Evolutionary conservation across 2,329 filamentous ascomycete species (phyloP).

Genomic region (Sporothrix protearum): DNA sequence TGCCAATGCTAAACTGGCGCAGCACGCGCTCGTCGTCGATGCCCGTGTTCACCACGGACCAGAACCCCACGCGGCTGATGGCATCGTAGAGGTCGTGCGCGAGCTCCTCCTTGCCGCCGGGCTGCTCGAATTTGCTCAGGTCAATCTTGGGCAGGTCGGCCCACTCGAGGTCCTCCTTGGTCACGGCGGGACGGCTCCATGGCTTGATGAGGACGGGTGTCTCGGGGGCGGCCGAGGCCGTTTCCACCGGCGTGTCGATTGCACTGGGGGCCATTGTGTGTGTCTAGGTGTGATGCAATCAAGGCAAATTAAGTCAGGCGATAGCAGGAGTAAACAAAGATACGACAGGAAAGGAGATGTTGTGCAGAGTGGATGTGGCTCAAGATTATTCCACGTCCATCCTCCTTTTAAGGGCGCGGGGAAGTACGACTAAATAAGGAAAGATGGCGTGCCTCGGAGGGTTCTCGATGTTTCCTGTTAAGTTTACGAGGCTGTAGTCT

Average conservation of each 20-base stretch:
- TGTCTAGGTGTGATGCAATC: neutral
- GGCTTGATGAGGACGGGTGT: conserved; percentile 32
- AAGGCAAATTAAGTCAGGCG: too few species aligned
- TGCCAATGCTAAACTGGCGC: conserved; percentile 49
- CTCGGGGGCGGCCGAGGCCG: conserved; percentile 13
- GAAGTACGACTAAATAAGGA: conserved; percentile 13
- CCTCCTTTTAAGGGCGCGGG: neutral
- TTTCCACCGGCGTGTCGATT: conserved; percentile 25
- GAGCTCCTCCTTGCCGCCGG: conserved; percentile 49
- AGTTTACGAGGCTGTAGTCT: neutral
- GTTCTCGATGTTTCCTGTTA: neutral
- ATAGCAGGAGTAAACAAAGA: too few species aligned
- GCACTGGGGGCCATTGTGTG: conserved; percentile 33
- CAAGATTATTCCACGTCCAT: neutral
- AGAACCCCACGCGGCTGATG: conserved; percentile 45
- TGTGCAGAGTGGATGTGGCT: neutral
- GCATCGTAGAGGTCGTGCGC: conserved; percentile 51
- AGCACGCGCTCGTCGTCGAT: conserved; percentile 41
- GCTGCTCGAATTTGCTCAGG: conserved; percentile 47
- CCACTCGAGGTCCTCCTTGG: conserved; percentile 40
- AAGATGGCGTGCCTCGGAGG: conserved; percentile 13
- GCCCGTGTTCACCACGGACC: conserved; percentile 30
- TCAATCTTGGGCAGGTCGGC: conserved; percentile 44
- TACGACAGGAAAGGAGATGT: neutral
- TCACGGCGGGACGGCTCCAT: conserved; percentile 34